Conservation (phyloP, 768 basidiomycete species). For the Lenzites betulinus region DNA sequence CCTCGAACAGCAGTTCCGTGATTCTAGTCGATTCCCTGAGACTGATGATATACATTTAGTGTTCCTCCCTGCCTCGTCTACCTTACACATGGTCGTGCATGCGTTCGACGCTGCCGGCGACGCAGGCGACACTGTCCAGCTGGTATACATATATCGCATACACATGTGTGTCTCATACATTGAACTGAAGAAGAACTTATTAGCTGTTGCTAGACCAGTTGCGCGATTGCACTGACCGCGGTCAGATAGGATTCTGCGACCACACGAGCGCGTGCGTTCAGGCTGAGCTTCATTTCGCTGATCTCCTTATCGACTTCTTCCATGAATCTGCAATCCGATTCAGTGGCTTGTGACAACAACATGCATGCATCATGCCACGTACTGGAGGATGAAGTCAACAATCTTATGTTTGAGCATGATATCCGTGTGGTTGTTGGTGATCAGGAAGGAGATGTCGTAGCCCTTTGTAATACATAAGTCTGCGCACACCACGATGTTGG, state of each 20-base stretch:
- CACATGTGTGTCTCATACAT: neutral
- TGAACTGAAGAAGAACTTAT: slow-evolving; percentile 5
- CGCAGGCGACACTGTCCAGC: neutral
- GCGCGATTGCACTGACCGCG: slow-evolving; percentile 57
- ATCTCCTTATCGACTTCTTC: slow-evolving; percentile 99
- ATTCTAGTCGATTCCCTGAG: neutral
- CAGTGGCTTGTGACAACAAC: neutral
- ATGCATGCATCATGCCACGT: neutral
- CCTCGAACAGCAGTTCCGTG: neutral
- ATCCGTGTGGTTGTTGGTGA: slow-evolving; percentile 95
- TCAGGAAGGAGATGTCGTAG: slow-evolving; percentile 97
- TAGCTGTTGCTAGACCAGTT: neutral
- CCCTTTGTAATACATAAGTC: slow-evolving; percentile 54
- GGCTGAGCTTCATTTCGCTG: slow-evolving; percentile 97
- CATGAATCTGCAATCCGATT: slow-evolving; percentile 71
- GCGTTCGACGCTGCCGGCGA: neutral
- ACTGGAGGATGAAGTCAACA: slow-evolving; percentile 99
- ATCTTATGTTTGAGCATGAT: slow-evolving; percentile 99
- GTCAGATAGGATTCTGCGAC: slow-evolving; percentile 96
- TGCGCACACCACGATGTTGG: neutral
- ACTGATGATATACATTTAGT: slow-evolving; percentile 15
- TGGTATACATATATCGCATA: neutral
- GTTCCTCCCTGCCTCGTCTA: slow-evolving; percentile 14
- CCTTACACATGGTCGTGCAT: neutral
- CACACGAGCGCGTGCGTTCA: slow-evolving; percentile 94